Conservation (phyloP, 257 asterid species). For the Lycium barbarum region DNA sequence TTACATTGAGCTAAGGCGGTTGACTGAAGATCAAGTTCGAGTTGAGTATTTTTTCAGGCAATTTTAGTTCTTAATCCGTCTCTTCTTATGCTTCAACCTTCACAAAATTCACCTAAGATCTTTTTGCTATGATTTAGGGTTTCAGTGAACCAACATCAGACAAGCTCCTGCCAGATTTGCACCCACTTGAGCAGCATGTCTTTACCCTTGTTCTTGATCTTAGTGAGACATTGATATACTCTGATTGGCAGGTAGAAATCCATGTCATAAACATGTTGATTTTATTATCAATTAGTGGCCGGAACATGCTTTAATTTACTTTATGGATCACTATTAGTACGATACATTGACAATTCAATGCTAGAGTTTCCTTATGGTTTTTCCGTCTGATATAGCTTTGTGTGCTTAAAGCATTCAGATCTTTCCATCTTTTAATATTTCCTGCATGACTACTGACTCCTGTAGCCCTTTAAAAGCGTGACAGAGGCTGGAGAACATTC, state of each 20-base stretch:
- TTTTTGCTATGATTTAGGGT: slow-evolving; percentile 54
- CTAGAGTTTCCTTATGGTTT: neutral
- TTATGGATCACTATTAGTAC: slow-evolving; percentile 13
- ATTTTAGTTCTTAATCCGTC: neutral
- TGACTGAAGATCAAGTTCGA: slow-evolving; percentile 80
- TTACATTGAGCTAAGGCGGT: slow-evolving; percentile 79
- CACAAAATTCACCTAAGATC: slow-evolving; percentile 4
- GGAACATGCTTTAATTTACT: neutral
- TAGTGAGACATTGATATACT: slow-evolving; percentile 77
- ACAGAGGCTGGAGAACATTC: slow-evolving; percentile 95
- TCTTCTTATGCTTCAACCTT: neutral
- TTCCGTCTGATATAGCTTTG: neutral
- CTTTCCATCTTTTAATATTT: neutral
- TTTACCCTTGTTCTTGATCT: slow-evolving; percentile 91
- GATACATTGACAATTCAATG: neutral
- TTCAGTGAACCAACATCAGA: slow-evolving; percentile 90
- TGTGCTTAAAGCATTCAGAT: neutral
- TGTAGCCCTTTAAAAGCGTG: slow-evolving; percentile 62
- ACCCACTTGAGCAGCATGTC: slow-evolving; percentile 83
- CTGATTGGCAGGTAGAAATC: slow-evolving; percentile 83
- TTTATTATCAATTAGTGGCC: neutral
- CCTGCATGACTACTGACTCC: slow-evolving; percentile 24
- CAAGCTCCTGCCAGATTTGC: slow-evolving; percentile 89
- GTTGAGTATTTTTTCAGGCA: slow-evolving; percentile 47
- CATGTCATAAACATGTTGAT: neutral